Base-by-base conservation (phyloP, 139 green algal genomes). In the Micractinium conductrix region DNA sequence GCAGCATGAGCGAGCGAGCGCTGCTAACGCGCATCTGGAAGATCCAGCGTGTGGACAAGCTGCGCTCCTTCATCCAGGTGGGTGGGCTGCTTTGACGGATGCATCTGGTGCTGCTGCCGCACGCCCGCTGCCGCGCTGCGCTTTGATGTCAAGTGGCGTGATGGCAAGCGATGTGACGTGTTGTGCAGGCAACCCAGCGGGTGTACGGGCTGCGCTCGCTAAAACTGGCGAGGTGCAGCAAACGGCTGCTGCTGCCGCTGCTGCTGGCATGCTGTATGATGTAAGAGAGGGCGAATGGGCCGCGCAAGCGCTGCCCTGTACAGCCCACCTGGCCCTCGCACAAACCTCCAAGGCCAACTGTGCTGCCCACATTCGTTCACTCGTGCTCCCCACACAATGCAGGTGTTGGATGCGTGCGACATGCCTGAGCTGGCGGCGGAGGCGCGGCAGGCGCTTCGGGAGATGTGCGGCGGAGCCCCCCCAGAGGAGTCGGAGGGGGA, bases 11-110 rank as follows among this genome's bases (percentile, higher is more conserved):
- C 58, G 40, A 83, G 5, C 40, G 35, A 40, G 78, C 78, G 78
- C 78, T 83, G 78, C 78, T 22, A 17, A 83, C 58, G 10, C 78
- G 78, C 40, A 83, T 83, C 58, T 83, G 78, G 78, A 72, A 43
- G 58, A 83, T 83, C 55, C 42, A 40, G 26, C 78, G 78, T 17
- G 58, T 55, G 58, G 78, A 83, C 58, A 83, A 83, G 78, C 58
- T 83, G 58, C 58, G 50, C 48, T 68, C n/a, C 1, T 80, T 67
- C 33, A 43, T 80, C 1, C 45, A 65, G 45, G 74, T 45, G 1
- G 7, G 73, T 43, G 17, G 30, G 0, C n/a, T 4, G 26, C n/a
- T 42, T 28, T 14, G 14, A 10, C 48, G 14, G 48, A 58, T 58
- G 48, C 12, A 22, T 10, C 12, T 58, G 48, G 14, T 58, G 12